Evolutionary conservation across 2,329 filamentous ascomycete genomes (phyloP).

Genomic region (Aspergillus japonicus): DNA sequence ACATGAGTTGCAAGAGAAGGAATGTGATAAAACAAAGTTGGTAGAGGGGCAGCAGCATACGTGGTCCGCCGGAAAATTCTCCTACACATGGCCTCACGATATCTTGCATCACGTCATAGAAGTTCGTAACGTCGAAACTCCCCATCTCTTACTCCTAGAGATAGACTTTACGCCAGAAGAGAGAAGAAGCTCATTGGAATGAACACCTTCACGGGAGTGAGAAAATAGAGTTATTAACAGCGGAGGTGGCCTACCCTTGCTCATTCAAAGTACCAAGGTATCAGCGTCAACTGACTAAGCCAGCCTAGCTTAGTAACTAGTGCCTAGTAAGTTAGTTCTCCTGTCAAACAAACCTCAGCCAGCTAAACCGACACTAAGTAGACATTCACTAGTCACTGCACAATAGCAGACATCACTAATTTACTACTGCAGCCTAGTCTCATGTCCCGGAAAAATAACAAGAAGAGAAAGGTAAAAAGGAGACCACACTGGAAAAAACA

Average conservation of each 20-base stretch:
- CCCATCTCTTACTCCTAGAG: not conserved
- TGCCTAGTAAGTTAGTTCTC: too few relatives aligned
- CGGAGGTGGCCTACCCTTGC: not conserved
- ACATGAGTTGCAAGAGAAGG: not conserved
- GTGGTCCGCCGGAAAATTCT: not conserved
- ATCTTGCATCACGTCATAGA: not conserved
- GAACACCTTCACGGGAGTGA: not conserved
- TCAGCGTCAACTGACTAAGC: not conserved
- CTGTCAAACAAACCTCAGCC: too few relatives aligned
- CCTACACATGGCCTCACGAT: not conserved
- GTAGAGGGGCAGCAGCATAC: not conserved
- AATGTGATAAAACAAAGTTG: not conserved
- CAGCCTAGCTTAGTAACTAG: not conserved
- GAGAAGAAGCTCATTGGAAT: not conserved
- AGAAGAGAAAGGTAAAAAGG: too few relatives aligned
- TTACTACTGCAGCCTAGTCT: not conserved
- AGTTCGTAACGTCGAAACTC: not conserved
- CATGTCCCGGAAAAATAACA: not conserved
- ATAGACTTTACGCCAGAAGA: not conserved
- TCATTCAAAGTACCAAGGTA: not conserved
- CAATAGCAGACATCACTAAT: not conserved
- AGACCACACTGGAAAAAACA: not conserved
- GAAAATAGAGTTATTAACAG: conserved; percentile 8
- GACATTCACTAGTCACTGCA: not conserved
- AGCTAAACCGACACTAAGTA: too few relatives aligned